Conservation (phyloP, 2,329 filamentous ascomycete genomes). For the Trichoderma endophyticum region DNA sequence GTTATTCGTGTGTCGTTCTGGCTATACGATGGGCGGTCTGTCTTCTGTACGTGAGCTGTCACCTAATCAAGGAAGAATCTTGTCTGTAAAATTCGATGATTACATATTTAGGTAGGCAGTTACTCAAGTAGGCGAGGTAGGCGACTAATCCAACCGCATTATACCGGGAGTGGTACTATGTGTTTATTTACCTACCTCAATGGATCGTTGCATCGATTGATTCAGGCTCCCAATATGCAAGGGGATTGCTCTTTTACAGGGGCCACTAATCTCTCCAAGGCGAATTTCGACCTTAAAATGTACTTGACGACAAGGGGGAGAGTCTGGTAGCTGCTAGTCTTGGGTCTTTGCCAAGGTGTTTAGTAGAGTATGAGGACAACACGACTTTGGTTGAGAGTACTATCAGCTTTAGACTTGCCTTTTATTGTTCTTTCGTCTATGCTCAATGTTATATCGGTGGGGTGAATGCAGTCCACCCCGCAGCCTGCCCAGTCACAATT, state of each 20-base stretch:
- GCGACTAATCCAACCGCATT: neutral
- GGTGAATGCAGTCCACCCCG: neutral
- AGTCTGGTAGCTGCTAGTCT: neutral
- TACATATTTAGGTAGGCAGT: neutral
- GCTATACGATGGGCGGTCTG: neutral
- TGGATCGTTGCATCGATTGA: neutral
- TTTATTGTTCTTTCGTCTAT: neutral
- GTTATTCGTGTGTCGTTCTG: no score
- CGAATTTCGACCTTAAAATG: neutral
- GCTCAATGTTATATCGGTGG: neutral
- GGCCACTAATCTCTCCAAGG: neutral
- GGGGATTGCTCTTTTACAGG: neutral
- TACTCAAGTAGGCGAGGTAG: neutral
- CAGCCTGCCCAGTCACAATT: neutral
- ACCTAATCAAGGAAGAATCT: neutral
- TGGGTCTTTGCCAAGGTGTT: neutral
- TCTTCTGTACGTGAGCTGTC: neutral
- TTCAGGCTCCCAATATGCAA: neutral
- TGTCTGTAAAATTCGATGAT: neutral
- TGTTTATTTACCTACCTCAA: neutral
- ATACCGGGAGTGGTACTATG: neutral
- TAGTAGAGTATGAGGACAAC: neutral
- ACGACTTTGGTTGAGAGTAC: neutral
- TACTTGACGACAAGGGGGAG: neutral
- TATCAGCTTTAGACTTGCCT: neutral